A percentile compares a stretch with the other conserved stretches of the same genome.
Conservation (phyloP, 2,329 filamentous ascomycete genomes). For the Lomentospora prolificans region DNA sequence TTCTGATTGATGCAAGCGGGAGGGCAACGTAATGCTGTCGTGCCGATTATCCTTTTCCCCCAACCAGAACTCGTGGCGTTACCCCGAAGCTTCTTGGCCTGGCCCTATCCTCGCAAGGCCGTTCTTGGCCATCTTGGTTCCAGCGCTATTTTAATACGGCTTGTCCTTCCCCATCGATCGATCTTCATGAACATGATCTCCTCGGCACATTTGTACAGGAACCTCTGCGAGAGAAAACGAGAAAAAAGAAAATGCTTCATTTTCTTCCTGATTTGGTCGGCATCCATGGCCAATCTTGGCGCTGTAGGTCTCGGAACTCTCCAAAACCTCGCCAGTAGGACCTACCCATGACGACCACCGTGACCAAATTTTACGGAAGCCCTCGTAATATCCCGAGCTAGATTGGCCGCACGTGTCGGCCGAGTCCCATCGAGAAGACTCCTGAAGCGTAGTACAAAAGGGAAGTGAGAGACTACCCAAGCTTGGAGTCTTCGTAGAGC, state of each 20-base stretch:
- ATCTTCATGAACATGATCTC: not conserved
- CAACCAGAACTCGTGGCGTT: not conserved
- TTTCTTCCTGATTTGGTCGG: not conserved
- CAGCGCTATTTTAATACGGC: not conserved
- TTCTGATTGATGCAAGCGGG: not conserved
- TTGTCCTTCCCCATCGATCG: not conserved
- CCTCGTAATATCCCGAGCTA: not conserved
- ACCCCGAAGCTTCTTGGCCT: not conserved
- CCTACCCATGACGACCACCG: not conserved
- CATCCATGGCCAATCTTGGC: not conserved
- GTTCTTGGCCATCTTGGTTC: not conserved
- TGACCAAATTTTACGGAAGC: not conserved
- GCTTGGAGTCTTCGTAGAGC: not conserved
- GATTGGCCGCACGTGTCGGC: not conserved
- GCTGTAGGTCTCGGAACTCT: not conserved
- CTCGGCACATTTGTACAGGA: not conserved
- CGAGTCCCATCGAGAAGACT: not conserved
- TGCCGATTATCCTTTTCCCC: constrained; percentile 6
- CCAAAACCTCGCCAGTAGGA: not conserved
- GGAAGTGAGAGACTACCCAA: not conserved
- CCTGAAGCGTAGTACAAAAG: not conserved
- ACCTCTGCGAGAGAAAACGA: not conserved
- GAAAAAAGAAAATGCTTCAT: not conserved
- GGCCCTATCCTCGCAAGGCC: not conserved
- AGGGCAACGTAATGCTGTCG: constrained; percentile 5